phyloP scores from a whole-genome alignment of 2,329 filamentous ascomycete species.

The Fusarium solani-melongenae region DNA sequence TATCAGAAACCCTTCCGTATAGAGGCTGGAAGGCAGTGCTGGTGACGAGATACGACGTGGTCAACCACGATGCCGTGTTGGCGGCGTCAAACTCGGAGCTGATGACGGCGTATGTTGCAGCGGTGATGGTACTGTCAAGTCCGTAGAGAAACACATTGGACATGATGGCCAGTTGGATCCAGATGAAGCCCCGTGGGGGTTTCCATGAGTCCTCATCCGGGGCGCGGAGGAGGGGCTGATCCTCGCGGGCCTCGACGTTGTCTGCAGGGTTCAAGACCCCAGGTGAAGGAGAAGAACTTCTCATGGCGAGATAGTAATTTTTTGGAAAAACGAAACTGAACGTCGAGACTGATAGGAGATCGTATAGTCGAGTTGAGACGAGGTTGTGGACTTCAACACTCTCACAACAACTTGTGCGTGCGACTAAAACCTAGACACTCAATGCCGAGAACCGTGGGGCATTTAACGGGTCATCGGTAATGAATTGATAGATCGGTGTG shows the following conservation, averaged over 20 bases:
- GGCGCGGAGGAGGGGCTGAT: constrained; percentile 36
- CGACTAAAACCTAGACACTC: not conserved
- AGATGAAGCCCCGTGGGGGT: constrained; percentile 63
- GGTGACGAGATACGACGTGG: constrained; percentile 77
- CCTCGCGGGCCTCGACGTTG: constrained; percentile 22
- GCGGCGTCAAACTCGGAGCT: constrained; percentile 79
- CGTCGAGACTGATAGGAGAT: not conserved
- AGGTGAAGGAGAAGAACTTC: not conserved
- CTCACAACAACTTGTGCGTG: not conserved
- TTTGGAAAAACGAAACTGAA: not conserved
- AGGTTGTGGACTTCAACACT: not conserved
- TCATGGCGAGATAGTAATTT: not conserved
- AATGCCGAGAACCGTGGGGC: not conserved
- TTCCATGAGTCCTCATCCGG: constrained; percentile 52
- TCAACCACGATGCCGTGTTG: constrained; percentile 80
- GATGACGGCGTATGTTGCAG: constrained; percentile 78
- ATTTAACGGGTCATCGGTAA: constrained; percentile 15
- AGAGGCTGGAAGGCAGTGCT: constrained; percentile 78
- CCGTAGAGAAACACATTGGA: constrained; percentile 73
- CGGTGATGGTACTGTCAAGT: constrained; percentile 80
- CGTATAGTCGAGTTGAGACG: not conserved
- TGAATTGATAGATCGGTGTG: constrained; percentile 13
- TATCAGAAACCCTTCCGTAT: constrained; percentile 77
- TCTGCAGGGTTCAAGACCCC: constrained; percentile 2
- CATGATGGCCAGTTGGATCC: constrained; percentile 72